These are phyloP conservation scores for Globisporangium radiosum DNA, from an alignment of 352 stramenopile genomes.

Conservation along the genomic window DNA sequence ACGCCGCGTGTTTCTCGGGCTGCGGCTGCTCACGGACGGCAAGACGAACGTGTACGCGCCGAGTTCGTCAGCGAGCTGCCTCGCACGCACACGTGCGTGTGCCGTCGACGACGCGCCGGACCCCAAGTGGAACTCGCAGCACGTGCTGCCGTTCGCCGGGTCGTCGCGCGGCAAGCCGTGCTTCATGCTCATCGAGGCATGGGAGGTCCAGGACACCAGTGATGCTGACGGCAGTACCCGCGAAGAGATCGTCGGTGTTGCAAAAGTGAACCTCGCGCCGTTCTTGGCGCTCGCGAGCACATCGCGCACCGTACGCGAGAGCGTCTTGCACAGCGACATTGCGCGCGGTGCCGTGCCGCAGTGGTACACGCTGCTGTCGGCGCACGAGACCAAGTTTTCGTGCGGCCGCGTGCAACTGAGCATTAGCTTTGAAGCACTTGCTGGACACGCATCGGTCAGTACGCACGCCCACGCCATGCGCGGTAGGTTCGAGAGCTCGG, in stretches of 20 bases:
- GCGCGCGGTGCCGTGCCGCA: constrained; percentile 74
- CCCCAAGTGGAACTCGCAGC: constrained; percentile 79
- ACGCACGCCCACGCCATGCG: neutral
- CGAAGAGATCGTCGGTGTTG: constrained; percentile 74
- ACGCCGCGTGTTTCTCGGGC: constrained; percentile 51
- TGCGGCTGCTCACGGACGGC: constrained; percentile 71
- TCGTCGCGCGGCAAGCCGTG: constrained; percentile 70
- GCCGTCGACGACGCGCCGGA: constrained; percentile 48
- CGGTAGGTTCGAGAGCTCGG: constrained; percentile 10
- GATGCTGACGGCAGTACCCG: constrained; percentile 27
- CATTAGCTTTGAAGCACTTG: constrained; percentile 72
- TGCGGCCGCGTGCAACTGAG: constrained; percentile 81
- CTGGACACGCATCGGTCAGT: neutral
- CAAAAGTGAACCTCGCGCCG: constrained; percentile 84
- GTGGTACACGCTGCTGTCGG: constrained; percentile 83
- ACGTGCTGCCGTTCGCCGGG: constrained; percentile 67
- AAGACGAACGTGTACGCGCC: constrained; percentile 87
- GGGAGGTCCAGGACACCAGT: constrained; percentile 47
- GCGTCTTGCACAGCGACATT: constrained; percentile 81
- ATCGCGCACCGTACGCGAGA: constrained; percentile 74
- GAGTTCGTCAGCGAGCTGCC: constrained; percentile 63
- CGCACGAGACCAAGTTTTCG: constrained; percentile 79
- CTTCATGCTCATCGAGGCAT: constrained; percentile 86
- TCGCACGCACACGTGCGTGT: constrained; percentile 57
- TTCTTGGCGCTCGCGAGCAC: constrained; percentile 80